Conservation (phyloP, 129 eudicot genomes). For the Flaveria robusta region DNA sequence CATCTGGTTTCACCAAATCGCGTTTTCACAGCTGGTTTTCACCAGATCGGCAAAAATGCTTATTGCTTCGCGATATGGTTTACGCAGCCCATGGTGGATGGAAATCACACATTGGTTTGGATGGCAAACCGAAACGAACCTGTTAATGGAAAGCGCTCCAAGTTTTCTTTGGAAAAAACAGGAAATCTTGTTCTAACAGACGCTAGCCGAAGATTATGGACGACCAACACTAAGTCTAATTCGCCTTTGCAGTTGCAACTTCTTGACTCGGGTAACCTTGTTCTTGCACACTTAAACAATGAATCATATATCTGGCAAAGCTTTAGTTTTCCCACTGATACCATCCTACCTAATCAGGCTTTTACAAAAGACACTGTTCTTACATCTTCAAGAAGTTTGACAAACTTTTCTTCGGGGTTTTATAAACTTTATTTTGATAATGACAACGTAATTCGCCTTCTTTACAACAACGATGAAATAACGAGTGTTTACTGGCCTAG, state of each 20-base stretch:
- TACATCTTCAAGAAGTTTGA: constrained; percentile 38
- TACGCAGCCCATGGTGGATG: constrained; percentile 30
- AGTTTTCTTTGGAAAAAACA: neutral
- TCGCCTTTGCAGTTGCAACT: constrained; percentile 30
- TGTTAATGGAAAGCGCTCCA: constrained; percentile 3
- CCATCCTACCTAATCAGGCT: constrained; percentile 53
- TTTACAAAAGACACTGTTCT: constrained; percentile 34
- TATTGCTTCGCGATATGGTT: constrained; percentile 28
- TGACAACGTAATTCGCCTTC: constrained; percentile 44
- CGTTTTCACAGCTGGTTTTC: constrained; percentile 9
- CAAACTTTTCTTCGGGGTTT: constrained; percentile 47
- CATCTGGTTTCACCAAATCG: neutral
- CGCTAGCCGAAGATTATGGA: constrained; percentile 32
- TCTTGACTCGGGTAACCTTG: constrained; percentile 44
- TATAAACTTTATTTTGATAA: constrained; percentile 45
- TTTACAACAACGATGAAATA: constrained; percentile 37
- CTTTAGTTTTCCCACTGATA: constrained; percentile 53
- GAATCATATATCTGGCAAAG: constrained; percentile 51
- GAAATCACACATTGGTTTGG: constrained; percentile 17
- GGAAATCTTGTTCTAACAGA: constrained; percentile 17
- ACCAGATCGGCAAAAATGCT: neutral
- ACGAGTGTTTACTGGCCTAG: constrained; percentile 43
- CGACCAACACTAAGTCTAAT: constrained; percentile 25
- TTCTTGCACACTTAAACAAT: constrained; percentile 15
- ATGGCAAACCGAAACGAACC: constrained; percentile 4